A percentile compares a stretch with the other conserved stretches of the same genome.
phyloP scores from a whole-genome alignment of 23 red algal genomes.

The Cyanidiococcus yangmingshanensis region DNA sequence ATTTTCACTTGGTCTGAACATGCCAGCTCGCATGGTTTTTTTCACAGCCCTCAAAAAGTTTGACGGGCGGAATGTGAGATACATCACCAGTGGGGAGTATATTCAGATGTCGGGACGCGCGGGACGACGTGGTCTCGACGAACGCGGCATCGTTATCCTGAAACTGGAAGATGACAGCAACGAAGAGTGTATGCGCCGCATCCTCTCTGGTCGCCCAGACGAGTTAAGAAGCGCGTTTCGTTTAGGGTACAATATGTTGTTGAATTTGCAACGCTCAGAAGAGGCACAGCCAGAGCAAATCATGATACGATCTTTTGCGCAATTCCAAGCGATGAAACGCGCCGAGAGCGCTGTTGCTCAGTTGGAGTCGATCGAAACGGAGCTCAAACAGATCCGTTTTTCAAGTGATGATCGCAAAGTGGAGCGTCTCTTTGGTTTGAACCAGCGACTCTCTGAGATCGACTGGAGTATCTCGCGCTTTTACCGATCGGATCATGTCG shows the following conservation, averaged over 20 bases:
- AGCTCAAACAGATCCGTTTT: constrained; percentile 28
- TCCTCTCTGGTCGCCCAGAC: constrained; percentile 29
- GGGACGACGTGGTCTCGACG: constrained; percentile 78
- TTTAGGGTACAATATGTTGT: constrained; percentile 41
- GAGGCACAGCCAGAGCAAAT: constrained; percentile 37
- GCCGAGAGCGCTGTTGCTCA: not conserved
- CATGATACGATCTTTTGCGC: constrained; percentile 37
- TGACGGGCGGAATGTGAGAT: constrained; percentile 61
- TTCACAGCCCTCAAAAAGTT: constrained; percentile 79
- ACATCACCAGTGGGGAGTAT: constrained; percentile 69
- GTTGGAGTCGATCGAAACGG: not conserved
- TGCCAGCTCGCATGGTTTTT: constrained; percentile 85
- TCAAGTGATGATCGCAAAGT: constrained; percentile 7
- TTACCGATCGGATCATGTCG: not conserved
- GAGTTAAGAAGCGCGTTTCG: constrained; percentile 25
- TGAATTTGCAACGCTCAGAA: constrained; percentile 42
- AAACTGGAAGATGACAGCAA: constrained; percentile 75
- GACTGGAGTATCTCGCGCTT: not conserved
- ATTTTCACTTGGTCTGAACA: constrained; percentile 96
- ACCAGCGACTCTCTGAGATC: not conserved
- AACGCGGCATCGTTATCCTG: constrained; percentile 60
- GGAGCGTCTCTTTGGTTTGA: not conserved
- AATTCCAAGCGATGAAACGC: constrained; percentile 67
- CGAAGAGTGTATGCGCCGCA: constrained; percentile 21
- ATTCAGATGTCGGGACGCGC: constrained; percentile 96